Base-by-base conservation (phyloP, 345 rosid species). In the Geranium rotundifolium region DNA sequence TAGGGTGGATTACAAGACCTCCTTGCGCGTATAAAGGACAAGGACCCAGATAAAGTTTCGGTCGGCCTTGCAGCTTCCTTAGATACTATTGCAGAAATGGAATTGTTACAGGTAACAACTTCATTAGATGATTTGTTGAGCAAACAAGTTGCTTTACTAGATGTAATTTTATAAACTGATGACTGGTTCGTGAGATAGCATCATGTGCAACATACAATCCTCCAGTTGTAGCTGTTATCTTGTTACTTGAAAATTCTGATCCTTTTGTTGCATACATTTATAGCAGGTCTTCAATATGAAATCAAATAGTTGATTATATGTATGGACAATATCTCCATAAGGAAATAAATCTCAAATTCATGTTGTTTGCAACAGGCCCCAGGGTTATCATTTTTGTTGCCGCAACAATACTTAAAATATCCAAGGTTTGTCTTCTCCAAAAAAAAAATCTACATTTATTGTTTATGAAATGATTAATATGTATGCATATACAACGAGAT, bases 41-140 rank as follows among this genome's bases (percentile, higher is more conserved):
- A 92, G 80, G 91, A 89, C 73, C 90, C 97, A 29, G 98, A 92
- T 79, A 85, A 75, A 80, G 90, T 89, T 58, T 92, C 98, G 46
- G 73, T 87, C 58, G 87, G 88, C 71, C 84, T 92, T 65, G 91
- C 97, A 63, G 77, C 96, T 52, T 79, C 95, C 30, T 73, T 87
- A 62, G 93, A 89, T 68, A 81, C 86, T 29, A 81, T 92, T 80
- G 96, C 97, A 4, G 86, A 92, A 61, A 60, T 92, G 54, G 97
- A 89, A 79, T 76, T 89, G 77, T 80, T 92, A 77, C 98, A 89
- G 81, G 98, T 85, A 76, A 65, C 14, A 64, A 57, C 57, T 54
- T 31, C 19, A 18, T 34, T 29, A 34, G 39, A 15, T 17, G 19
- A 30, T 57, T 8, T 37, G 18, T 49, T 64, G 16, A 8, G 23